Evolutionary conservation across 805 yeast species (phyloP).

Genomic region (Metschnikowia bowlesiae): DNA sequence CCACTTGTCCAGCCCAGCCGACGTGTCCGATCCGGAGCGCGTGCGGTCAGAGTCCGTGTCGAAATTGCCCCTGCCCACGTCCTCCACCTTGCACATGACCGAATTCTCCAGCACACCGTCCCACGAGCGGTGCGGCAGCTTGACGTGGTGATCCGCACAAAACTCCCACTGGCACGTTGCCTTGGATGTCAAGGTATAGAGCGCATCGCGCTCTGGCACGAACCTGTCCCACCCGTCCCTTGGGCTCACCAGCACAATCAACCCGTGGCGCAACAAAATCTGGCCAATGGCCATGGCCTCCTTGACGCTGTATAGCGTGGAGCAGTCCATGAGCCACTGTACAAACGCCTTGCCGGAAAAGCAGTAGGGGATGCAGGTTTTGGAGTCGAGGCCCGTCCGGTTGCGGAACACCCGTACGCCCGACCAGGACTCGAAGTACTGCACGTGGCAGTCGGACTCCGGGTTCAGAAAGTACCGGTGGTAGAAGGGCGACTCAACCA

Average conservation of each 20-base stretch:
- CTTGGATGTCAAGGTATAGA: constrained; percentile 31
- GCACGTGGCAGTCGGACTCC: constrained; percentile 75
- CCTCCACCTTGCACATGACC: background rate
- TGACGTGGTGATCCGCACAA: background rate
- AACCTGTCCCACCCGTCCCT: constrained; percentile 24
- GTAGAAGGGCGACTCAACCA: constrained; percentile 47
- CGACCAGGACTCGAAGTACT: constrained; percentile 62
- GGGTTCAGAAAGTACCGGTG: constrained; percentile 84
- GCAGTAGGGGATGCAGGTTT: constrained; percentile 34
- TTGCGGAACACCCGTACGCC: constrained; percentile 62
- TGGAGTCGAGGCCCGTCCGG: constrained; percentile 27
- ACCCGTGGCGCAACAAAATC: constrained; percentile 42
- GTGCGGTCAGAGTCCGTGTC: background rate
- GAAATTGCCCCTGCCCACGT: background rate
- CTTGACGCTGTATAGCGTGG: constrained; percentile 53
- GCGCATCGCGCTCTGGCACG: constrained; percentile 32
- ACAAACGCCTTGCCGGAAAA: constrained; percentile 72
- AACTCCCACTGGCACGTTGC: constrained; percentile 2
- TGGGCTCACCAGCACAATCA: constrained; percentile 45
- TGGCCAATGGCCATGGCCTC: constrained; percentile 55
- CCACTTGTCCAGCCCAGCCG: background rate
- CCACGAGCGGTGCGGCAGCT: background rate
- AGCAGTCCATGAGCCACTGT: constrained; percentile 91
- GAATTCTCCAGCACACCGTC: background rate
- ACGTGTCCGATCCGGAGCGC: background rate